Evolutionary conservation across 305 asterid species (phyloP).

Genomic region (Stenogyne calaminthoides): DNA sequence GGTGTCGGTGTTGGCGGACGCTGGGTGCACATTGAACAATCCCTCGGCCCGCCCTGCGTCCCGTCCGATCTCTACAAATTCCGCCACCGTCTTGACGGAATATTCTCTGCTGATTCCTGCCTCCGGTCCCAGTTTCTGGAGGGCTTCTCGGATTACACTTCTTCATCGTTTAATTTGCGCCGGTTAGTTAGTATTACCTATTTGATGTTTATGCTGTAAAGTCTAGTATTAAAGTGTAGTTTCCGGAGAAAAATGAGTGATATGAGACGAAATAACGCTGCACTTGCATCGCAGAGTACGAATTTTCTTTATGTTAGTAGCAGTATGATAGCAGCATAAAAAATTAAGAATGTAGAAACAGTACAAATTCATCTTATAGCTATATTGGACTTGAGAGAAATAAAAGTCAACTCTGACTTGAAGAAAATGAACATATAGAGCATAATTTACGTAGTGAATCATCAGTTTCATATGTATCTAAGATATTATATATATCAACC

Average conservation of each 20-base stretch:
- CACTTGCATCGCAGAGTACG: background rate
- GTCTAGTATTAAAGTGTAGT: background rate
- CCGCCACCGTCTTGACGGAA: constrained; percentile 56
- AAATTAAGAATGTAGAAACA: background rate
- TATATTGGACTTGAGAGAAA: background rate
- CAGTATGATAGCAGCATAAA: background rate
- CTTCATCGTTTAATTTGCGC: constrained; percentile 54
- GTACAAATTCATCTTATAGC: background rate
- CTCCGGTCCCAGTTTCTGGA: constrained; percentile 58
- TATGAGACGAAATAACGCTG: background rate
- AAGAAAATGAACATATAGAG: background rate
- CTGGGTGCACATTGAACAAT: constrained; percentile 69
- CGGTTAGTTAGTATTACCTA: constrained; percentile 41
- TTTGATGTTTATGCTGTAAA: background rate
- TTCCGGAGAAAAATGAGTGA: background rate
- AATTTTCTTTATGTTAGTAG: background rate
- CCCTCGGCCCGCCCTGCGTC: constrained; percentile 62
- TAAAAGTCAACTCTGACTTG: background rate
- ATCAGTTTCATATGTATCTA: background rate
- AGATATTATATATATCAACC: too few species aligned
- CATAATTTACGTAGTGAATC: background rate
- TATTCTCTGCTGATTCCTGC: constrained; percentile 52
- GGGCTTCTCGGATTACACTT: constrained; percentile 59
- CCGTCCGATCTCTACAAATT: constrained; percentile 67
- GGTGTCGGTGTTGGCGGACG: constrained; percentile 71